A percentile compares a stretch with the other conserved stretches of the same genome.
phyloP scores from a whole-genome alignment of 306 rosid genomes.

The Fragaria ananassa region DNA sequence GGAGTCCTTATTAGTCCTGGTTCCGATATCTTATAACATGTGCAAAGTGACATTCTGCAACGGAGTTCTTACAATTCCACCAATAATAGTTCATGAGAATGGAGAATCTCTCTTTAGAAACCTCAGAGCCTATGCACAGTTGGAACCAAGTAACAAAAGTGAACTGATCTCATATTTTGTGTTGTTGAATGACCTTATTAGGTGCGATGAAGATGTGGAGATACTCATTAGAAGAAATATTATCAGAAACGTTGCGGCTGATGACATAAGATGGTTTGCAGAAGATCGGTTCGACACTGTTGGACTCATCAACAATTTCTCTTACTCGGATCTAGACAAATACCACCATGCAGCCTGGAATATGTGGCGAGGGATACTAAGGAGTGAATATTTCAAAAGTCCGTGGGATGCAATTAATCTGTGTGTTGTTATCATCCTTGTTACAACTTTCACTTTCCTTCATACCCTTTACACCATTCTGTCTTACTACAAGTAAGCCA shows the following conservation, averaged over 20 bases:
- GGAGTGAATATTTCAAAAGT: not conserved
- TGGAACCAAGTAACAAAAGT: not conserved
- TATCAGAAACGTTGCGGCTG: not conserved
- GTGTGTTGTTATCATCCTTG: not conserved
- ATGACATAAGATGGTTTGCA: not conserved
- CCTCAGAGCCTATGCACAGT: slow-evolving; percentile 6
- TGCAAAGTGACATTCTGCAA: not conserved
- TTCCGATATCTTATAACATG: not conserved
- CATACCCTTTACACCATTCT: not conserved
- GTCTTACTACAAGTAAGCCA: not conserved
- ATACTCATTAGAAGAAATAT: rapidly evolving
- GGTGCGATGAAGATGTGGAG: not conserved
- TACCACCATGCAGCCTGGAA: not conserved
- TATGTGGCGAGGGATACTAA: not conserved
- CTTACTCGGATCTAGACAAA: not conserved
- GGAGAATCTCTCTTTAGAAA: slow-evolving; percentile 10
- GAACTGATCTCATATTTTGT: slow-evolving; percentile 3
- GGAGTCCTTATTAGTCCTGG: not conserved
- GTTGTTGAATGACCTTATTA: slow-evolving; percentile 8
- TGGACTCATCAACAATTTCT: not conserved
- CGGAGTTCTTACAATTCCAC: not conserved
- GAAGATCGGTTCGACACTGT: not conserved
- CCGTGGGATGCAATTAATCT: not conserved
- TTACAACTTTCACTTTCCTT: not conserved
- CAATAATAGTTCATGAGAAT: not conserved